A percentile compares a stretch with the other conserved stretches of the same genome.
These are phyloP conservation scores for Apiotrichum akiyoshidainum DNA, from an alignment of 1,284 basidiomycete genomes.

Conservation along the genomic window DNA sequence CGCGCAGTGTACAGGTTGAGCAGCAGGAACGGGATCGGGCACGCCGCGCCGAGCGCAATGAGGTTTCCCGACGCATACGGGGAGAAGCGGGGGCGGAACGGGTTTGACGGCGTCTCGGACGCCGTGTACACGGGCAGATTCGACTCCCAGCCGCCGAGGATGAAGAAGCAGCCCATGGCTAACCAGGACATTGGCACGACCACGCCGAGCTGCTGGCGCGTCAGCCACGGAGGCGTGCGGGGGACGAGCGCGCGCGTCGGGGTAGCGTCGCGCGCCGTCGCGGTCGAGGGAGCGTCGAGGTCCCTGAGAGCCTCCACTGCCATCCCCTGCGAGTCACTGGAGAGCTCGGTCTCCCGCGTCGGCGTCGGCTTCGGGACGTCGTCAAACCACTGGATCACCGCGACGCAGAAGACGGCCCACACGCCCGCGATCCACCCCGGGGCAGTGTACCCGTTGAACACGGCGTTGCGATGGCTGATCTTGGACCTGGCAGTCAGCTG, in stretches of 20 bases:
- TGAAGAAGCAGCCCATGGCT: constrained; percentile 13
- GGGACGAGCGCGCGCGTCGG: no score
- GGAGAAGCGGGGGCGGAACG: constrained; percentile 10
- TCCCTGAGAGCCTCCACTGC: no score
- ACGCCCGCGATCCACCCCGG: constrained; percentile 9
- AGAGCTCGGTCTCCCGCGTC: no score
- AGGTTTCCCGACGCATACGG: constrained; percentile 13
- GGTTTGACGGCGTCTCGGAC: constrained; percentile 3
- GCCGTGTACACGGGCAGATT: constrained; percentile 13
- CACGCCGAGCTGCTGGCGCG: constrained; percentile 2
- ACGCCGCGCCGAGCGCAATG: constrained; percentile 13
- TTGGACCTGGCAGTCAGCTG: constrained; percentile 5
- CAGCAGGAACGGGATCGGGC: constrained; percentile 11
- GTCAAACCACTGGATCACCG: not conserved
- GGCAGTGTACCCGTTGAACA: constrained; percentile 13
- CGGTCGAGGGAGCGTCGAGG: no score
- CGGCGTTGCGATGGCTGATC: constrained; percentile 1
- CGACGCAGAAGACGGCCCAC: constrained; percentile 9
- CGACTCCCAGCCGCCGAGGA: constrained; percentile 12
- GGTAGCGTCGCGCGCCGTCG: no score
- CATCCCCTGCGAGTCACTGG: no score
- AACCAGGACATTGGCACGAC: constrained; percentile 11
- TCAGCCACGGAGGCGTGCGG: not conserved
- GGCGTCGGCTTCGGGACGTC: not conserved
- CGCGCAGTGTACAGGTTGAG: constrained; percentile 9